Evolutionary conservation across 192 early-diverging fungal genomes (phyloP), one percentile per base, ranked within the genome.

Genomic region (Coemansia sp.): DNA sequence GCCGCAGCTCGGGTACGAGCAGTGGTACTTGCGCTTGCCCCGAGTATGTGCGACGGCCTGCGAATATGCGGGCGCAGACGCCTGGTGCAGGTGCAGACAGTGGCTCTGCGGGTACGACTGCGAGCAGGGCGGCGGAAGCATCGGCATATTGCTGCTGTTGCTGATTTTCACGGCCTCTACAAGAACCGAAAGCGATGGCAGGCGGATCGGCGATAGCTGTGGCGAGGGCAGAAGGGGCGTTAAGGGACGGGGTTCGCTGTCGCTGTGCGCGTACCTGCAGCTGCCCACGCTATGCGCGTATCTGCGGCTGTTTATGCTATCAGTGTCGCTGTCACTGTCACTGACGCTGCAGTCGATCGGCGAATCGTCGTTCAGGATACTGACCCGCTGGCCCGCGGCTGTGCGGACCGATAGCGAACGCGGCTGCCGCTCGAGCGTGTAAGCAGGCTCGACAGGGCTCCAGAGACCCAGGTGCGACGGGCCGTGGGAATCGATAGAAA

Each of bases 21-120:
- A 92, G 54, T 77, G 76, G 79, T 91, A 89, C 65, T 88, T 88
- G 67, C 91, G 82, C 69, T 89, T 90, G 59, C 58, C 52, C n/a
- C 45, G 68, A 7, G 54, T 68, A 32, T 67, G 66, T 19, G 57
- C 62, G 16, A 45, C 58, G 10, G 46, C 43, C 22, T 61, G 44
- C 33, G 60, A 51, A 48, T 66, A 56, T 6, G 71, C 55, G 14
- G 67, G 56, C 23, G 59, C 33, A 21, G 35, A 28, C 33, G 33
- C 45, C 25, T 19, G 45, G 28, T 54, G 46, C 35, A 18, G 53
- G 45, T 16, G 47, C n/a, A 25, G 46, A 46, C 35, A 24, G 19
- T 52, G 50, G 14, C n/a, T 32, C 7, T 22, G 28, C 9, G 28
- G 14, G 8, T 52, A 52, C 9, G 30, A 31, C 2, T 52, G 50